Conservation (phyloP, 2,329 filamentous ascomycete species). For the Ophiostoma fasciatum region DNA sequence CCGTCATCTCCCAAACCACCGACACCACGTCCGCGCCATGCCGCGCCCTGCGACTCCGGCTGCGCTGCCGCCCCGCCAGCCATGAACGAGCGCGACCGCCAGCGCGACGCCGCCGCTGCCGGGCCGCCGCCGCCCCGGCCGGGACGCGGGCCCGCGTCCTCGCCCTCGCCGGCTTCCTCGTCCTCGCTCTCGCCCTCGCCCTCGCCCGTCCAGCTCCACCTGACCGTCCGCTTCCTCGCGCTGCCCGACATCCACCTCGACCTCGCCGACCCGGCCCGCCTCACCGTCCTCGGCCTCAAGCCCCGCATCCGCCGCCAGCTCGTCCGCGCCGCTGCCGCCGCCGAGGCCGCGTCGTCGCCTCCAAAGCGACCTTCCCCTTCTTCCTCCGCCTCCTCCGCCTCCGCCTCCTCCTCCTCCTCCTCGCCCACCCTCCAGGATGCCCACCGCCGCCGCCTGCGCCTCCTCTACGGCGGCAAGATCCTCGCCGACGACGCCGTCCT, state of each 20-base stretch:
- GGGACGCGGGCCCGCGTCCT: too few species aligned
- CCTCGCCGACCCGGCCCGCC: constrained; percentile 50
- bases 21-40: too few species aligned
- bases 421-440: constrained; percentile 8
- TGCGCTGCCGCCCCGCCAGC: background rate
- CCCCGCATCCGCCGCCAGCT: constrained; percentile 64
- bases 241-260: constrained; percentile 72
- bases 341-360: constrained; percentile 24
- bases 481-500: constrained; percentile 61
- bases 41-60: background rate
- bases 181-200: background rate
- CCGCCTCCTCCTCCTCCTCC: background rate
- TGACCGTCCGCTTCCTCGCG: constrained; percentile 83
- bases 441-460: constrained; percentile 56
- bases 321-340: constrained; percentile 18
- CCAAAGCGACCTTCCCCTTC: background rate
- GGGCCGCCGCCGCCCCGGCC: too few species aligned
- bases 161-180: too few species aligned
- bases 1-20: too few species aligned
- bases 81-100: background rate
- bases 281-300: constrained; percentile 67
- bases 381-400: background rate
- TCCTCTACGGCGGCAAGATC: constrained; percentile 82
- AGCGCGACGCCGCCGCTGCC: background rate
- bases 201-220: constrained; percentile 38